phyloP scores from a whole-genome alignment of 495 filamentous ascomycete genomes.

The Peziza echinospora region DNA sequence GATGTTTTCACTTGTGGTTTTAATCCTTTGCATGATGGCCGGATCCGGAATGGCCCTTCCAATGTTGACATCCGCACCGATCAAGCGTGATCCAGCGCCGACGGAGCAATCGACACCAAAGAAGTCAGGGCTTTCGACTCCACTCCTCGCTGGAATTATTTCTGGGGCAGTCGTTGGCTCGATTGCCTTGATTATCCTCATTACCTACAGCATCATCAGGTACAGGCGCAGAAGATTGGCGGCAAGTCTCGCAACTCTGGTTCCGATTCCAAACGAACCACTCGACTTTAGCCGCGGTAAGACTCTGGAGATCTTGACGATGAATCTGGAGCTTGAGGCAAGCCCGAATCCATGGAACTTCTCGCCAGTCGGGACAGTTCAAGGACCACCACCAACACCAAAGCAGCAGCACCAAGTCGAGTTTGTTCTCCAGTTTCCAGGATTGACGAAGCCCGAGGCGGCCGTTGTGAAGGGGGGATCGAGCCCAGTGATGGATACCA shows the following conservation, averaged over 20 bases:
- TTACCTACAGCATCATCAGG: neutral
- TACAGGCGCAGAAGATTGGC: too few relatives aligned
- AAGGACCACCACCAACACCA: neutral
- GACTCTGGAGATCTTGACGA: neutral
- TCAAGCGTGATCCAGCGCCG: neutral
- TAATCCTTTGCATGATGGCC: neutral
- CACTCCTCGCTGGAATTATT: neutral
- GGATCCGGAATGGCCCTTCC: neutral
- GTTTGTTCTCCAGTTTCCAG: neutral
- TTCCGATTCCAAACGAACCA: neutral
- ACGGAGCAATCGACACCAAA: neutral
- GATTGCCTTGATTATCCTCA: neutral
- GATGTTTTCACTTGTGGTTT: neutral
- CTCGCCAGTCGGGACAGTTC: neutral
- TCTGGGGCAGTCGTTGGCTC: neutral
- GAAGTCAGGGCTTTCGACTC: neutral
- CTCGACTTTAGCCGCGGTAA: neutral
- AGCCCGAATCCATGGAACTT: neutral
- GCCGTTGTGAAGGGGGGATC: neutral
- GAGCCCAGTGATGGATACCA: neutral
- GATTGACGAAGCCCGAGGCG: neutral
- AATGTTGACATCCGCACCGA: neutral
- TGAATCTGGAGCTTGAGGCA: neutral
- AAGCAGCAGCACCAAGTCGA: neutral
- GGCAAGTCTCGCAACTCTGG: neutral